Conservation (phyloP, 176 grass and related monocot genomes). For the Phyllostachys edulis region DNA sequence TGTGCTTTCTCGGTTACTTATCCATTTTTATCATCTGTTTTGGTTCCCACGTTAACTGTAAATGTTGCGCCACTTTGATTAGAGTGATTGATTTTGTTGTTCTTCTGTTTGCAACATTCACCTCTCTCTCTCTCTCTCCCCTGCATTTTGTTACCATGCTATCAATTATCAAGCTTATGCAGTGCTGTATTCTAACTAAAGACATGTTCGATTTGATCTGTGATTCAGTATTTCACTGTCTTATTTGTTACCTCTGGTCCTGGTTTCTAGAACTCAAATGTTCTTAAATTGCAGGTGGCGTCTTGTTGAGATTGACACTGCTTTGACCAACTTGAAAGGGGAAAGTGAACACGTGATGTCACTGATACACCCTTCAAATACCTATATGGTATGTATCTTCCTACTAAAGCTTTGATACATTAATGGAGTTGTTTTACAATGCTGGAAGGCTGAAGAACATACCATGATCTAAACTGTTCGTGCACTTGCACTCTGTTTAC, state of each 20-base stretch:
- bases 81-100: background rate
- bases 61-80: background rate
- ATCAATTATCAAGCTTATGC: slow-evolving; percentile 1
- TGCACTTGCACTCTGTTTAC: background rate
- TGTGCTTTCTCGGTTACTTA: background rate
- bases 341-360: slow-evolving; percentile 84
- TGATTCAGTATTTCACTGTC: too few relatives aligned
- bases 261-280: too few relatives aligned
- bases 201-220: background rate
- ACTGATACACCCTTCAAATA: slow-evolving; percentile 88
- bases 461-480: background rate
- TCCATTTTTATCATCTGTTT: background rate
- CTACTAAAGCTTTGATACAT: background rate
- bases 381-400: slow-evolving; percentile 77
- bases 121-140: too few relatives aligned
- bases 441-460: background rate
- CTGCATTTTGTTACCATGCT: background rate
- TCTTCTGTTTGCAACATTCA: background rate
- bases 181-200: background rate
- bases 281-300: slow-evolving; percentile 55
- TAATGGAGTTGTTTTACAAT: background rate
- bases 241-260: too few relatives aligned
- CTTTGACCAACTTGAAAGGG: slow-evolving; percentile 60
- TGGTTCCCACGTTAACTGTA: background rate
- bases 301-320: slow-evolving; percentile 86